phyloP scores from a whole-genome alignment of 257 asterid genomes.

The Plantago ovata region DNA sequence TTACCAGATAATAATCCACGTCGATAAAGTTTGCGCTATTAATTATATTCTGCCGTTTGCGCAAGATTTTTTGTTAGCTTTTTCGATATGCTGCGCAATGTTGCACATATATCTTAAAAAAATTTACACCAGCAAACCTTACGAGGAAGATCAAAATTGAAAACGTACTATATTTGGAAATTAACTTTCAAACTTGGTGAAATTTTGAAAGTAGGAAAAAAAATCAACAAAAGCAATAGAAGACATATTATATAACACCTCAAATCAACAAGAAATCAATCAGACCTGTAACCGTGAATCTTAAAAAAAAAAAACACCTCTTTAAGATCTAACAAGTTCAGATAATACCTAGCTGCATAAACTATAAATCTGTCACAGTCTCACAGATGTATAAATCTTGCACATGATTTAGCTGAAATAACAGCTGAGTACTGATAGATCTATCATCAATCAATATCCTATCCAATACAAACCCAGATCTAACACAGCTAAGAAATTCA shows the following conservation, averaged over 20 bases:
- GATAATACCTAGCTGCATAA: conserved; percentile 44
- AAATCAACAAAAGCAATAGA: conserved; percentile 13
- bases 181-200: conserved; percentile 25
- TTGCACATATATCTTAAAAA: conserved; percentile 29
- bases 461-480: too few relatives aligned
- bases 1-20: too few relatives aligned
- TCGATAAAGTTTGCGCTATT: too few relatives aligned
- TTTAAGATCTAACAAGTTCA: conserved; percentile 63
- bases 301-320: too few relatives aligned
- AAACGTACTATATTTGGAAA: conserved; percentile 7
- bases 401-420: conserved; percentile 29
- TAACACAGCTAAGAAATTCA: too few relatives aligned
- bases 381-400: conserved; percentile 34
- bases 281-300: conserved; percentile 28
- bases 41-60: too few relatives aligned
- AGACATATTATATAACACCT: conserved; percentile 35
- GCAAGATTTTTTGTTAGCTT: too few relatives aligned
- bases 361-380: conserved; percentile 28
- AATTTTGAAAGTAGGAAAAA: conserved; percentile 15
- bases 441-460: conserved; percentile 41
- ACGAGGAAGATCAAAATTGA: conserved; percentile 21
- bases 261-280: conserved; percentile 27
- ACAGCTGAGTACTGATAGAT: conserved; percentile 36
- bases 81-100: conserved; percentile 14
- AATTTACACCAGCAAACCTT: too few relatives aligned